A percentile compares a stretch with the other conserved stretches of the same genome.
phyloP scores from a whole-genome alignment of 2,329 filamentous ascomycete species.

The Tolypocladium ovalisporum region DNA sequence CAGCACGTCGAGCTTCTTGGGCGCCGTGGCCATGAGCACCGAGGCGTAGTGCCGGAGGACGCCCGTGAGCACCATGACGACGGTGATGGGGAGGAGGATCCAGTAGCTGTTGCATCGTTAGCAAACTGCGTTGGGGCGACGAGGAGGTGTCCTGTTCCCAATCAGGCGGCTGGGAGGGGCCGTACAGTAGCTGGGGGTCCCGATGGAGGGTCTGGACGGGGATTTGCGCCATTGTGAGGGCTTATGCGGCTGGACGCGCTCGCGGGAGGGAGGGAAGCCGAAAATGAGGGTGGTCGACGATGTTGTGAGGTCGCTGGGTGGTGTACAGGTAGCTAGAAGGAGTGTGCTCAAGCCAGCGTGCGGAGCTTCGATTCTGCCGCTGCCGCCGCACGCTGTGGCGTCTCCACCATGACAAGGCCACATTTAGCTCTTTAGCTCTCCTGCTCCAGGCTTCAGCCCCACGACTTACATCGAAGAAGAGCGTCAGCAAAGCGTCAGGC shows the following conservation, averaged over 20 bases:
- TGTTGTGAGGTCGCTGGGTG: not conserved
- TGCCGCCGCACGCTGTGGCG: constrained; percentile 4
- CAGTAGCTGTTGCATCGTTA: constrained; percentile 61
- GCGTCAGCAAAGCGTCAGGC: not conserved
- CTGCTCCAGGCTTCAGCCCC: not conserved
- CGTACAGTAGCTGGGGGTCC: constrained; percentile 96
- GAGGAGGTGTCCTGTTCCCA: not conserved
- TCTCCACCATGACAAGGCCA: not conserved
- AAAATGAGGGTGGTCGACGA: not conserved
- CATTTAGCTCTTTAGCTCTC: not conserved
- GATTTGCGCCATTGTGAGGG: constrained; percentile 62
- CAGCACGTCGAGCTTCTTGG: constrained; percentile 69
- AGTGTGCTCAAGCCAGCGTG: not conserved
- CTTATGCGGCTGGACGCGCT: constrained; percentile 4
- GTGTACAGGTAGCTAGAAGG: not conserved
- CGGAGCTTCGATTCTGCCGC: constrained; percentile 11
- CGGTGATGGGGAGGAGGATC: constrained; percentile 94
- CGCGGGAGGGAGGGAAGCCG: not conserved
- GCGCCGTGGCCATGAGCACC: constrained; percentile 74
- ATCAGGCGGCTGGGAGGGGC: constrained; percentile 4
- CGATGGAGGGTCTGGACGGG: constrained; percentile 91
- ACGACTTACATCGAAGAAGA: not conserved
- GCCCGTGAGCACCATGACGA: constrained; percentile 96
- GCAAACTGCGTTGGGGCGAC: not conserved
- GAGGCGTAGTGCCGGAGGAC: constrained; percentile 93